Conservation (phyloP, 2,329 filamentous ascomycete genomes). For the Cladophialophora yegresii region DNA sequence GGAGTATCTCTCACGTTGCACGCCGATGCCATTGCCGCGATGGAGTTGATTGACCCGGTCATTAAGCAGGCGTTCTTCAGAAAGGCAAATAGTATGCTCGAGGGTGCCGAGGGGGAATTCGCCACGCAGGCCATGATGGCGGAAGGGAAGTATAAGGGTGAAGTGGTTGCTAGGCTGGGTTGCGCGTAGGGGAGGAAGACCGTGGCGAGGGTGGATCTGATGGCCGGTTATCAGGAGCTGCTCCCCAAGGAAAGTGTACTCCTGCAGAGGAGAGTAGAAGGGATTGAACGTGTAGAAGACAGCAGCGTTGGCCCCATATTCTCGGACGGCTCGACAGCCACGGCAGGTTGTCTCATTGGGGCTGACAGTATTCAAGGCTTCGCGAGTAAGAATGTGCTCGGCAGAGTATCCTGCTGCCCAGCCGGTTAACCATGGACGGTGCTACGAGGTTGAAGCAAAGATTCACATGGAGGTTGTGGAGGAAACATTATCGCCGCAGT, state of each 20-base stretch:
- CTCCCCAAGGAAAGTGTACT: conserved; percentile 1
- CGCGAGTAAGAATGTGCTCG: conserved; percentile 40
- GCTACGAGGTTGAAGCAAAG: neutral
- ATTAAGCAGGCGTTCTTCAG: conserved; percentile 13
- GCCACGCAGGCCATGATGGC: conserved; percentile 12
- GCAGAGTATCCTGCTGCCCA: conserved; percentile 4
- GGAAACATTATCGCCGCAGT: conserved; percentile 2
- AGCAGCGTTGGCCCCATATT: neutral
- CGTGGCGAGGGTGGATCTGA: conserved; percentile 3
- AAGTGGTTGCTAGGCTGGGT: conserved; percentile 10
- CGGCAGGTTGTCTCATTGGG: conserved; percentile 42
- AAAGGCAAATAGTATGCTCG: conserved; percentile 14
- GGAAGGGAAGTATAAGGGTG: conserved; percentile 1
- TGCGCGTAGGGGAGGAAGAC: conserved; percentile 15
- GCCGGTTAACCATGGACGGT: conserved; percentile 10
- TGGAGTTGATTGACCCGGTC: conserved; percentile 11
- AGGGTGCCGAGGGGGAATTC: conserved; percentile 5
- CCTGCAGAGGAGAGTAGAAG: neutral
- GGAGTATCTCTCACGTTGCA: conserved; percentile 4
- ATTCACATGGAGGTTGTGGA: conserved; percentile 8
- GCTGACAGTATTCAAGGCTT: conserved; percentile 44
- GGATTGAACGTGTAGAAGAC: neutral
- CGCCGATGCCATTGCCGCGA: conserved; percentile 8
- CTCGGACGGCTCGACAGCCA: conserved; percentile 28
- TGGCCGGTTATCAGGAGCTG: conserved; percentile 4